Evolutionary conservation across 352 stramenopile genomes (phyloP).

Genomic region (Salisapilia sapeloensis): DNA sequence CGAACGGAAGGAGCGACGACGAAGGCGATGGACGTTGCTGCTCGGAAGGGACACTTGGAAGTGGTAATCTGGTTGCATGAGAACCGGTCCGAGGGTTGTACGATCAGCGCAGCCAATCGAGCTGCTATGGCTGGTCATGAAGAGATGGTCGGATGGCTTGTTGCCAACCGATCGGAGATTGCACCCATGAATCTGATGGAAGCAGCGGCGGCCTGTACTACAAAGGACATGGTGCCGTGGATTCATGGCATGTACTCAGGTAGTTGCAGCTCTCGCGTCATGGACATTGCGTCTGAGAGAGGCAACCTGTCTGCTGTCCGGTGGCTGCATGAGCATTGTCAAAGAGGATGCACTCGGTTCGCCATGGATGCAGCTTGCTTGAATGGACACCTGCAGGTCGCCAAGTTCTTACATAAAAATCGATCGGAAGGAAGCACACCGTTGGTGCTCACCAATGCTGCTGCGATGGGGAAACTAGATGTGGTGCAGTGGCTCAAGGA

Average conservation of each 20-base stretch:
- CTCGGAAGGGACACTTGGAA: slow-evolving; percentile 11
- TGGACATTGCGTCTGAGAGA: no score
- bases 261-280: no score
- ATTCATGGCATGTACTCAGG: no score
- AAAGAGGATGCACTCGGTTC: slow-evolving; percentile 5
- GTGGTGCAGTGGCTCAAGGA: slow-evolving; percentile 10
- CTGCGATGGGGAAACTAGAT: slow-evolving; percentile 4
- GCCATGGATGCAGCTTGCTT: slow-evolving; percentile 15
- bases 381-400: slow-evolving; percentile 9
- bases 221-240: no score
- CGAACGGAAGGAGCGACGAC: slow-evolving; percentile 10
- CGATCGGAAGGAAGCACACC: slow-evolving; percentile 3
- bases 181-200: no score
- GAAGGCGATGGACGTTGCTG: slow-evolving; percentile 11
- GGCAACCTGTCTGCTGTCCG: no score
- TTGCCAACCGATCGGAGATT: slow-evolving; percentile 2
- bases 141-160: slow-evolving; percentile 19
- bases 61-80: slow-evolving; percentile 14
- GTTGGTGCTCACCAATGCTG: slow-evolving; percentile 5
- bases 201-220: no score
- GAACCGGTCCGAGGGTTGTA: slow-evolving; percentile 16
- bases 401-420: slow-evolving; percentile 3
- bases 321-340: no score
- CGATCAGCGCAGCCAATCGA: slow-evolving; percentile 16
- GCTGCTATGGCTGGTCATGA: slow-evolving; percentile 17